Evolutionary conservation across 768 basidiomycete species (phyloP).

Genomic region (Floccularia luteovirens): DNA sequence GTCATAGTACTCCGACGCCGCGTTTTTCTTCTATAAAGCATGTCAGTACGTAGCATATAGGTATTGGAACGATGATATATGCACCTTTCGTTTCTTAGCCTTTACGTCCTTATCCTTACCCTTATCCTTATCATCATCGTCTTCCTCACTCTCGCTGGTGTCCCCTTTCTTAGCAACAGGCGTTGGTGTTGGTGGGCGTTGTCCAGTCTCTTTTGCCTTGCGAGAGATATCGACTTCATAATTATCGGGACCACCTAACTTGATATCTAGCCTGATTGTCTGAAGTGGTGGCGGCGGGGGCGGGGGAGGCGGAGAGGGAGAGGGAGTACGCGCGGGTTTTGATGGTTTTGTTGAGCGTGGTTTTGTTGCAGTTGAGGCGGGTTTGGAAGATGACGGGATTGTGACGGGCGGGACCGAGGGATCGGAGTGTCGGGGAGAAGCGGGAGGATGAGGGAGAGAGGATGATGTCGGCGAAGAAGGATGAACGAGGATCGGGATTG

Average conservation of each 20-base stretch:
- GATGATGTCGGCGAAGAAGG: constrained; percentile 18
- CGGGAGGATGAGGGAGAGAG: constrained; percentile 19
- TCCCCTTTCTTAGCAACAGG: constrained; percentile 37
- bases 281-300: constrained; percentile 45
- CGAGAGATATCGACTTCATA: constrained; percentile 65
- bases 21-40: constrained; percentile 38
- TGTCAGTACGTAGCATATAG: not conserved
- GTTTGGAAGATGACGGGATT: constrained; percentile 13
- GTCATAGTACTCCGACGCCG: constrained; percentile 80
- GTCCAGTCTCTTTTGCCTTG: constrained; percentile 57
- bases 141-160: constrained; percentile 50
- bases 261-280: constrained; percentile 65
- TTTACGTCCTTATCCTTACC: constrained; percentile 16
- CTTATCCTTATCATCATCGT: constrained; percentile 21
- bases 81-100: constrained; percentile 30
- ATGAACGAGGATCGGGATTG: constrained; percentile 23
- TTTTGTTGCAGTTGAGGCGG: constrained; percentile 14
- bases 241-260: constrained; percentile 62
- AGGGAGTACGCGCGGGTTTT: constrained; percentile 23
- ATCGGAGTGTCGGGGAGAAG: constrained; percentile 32
- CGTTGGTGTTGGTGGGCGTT: constrained; percentile 52
- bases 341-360: constrained; percentile 19
- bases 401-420: constrained; percentile 41
- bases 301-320: constrained; percentile 48
- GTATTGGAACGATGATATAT: not conserved